Percentiles rank a stretch among this genome's conserved stretches.
These are phyloP conservation scores for Cymbopogon flexuosus DNA, from an alignment of 202 grass and related monocot species.

Conservation along the genomic window DNA sequence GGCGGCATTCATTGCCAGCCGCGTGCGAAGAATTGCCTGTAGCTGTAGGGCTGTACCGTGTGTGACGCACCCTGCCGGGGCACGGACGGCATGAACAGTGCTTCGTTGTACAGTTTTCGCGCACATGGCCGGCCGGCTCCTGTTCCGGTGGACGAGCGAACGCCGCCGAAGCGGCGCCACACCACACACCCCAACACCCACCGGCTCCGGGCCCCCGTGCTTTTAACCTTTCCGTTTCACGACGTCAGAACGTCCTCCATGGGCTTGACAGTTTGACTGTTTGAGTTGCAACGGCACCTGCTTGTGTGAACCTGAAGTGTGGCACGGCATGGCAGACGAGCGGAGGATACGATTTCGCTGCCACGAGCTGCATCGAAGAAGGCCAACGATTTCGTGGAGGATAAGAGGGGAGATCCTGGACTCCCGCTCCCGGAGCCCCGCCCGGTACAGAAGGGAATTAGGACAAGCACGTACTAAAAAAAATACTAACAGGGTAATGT, in stretches of 20 bases:
- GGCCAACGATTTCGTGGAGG: neutral
- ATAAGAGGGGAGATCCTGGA: neutral
- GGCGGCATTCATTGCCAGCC: neutral
- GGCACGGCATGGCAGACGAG: neutral
- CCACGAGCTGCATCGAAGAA: neutral
- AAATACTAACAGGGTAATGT: neutral
- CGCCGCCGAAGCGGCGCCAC: neutral
- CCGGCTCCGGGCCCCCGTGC: neutral
- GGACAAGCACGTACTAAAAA: too few relatives aligned
- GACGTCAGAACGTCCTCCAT: neutral
- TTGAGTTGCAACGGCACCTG: neutral
- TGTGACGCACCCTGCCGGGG: neutral
- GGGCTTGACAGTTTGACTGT: too few relatives aligned
- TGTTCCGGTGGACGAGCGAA: neutral
- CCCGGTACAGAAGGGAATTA: neutral
- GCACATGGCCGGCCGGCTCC: neutral
- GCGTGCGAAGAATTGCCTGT: neutral
- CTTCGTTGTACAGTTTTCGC: neutral
- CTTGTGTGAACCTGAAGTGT: neutral
- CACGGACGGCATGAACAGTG: conserved; percentile 31
- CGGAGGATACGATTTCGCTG: neutral
- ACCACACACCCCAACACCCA: neutral
- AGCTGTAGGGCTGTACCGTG: neutral
- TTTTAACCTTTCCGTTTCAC: neutral
- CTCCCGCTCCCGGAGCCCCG: too few relatives aligned